Conservation (phyloP, 345 rosid genomes). For the Lepidium sativum region DNA sequence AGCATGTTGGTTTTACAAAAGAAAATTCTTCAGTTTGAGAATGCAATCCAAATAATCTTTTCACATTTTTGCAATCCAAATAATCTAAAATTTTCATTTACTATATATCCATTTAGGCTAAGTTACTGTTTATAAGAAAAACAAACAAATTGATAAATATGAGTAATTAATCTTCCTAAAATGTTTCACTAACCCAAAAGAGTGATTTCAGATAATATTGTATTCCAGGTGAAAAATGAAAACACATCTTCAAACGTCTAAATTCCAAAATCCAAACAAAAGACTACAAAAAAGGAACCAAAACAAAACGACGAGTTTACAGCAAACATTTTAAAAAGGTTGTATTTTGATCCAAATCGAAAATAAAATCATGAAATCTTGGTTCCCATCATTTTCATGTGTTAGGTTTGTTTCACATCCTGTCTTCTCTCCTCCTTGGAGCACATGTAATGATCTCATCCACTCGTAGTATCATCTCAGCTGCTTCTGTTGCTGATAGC, state of each 20-base stretch:
- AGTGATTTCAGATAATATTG: background rate
- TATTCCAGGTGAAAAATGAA: background rate
- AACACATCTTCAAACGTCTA: background rate
- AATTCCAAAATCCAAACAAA: background rate
- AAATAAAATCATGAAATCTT: background rate
- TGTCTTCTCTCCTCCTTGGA: slow-evolving; percentile 70
- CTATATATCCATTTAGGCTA: too few species aligned
- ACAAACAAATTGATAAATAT: too few species aligned
- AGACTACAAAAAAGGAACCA: background rate
- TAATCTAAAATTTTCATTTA: too few species aligned
- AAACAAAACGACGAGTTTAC: background rate
- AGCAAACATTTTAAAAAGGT: background rate
- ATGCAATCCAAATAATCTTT: too few species aligned
- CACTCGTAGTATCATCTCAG: slow-evolving; percentile 80
- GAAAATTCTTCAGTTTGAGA: too few species aligned
- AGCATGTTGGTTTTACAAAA: too few species aligned
- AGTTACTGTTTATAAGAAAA: too few species aligned
- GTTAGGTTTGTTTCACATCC: slow-evolving; percentile 38
- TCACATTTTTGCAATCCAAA: too few species aligned
- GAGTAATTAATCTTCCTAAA: background rate
- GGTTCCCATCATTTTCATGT: slow-evolving; percentile 6
- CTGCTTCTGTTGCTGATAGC: slow-evolving; percentile 96
- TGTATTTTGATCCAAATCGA: background rate
- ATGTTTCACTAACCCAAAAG: background rate
- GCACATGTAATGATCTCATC: slow-evolving; percentile 82